Percentiles rank a stretch among this genome's conserved stretches.
These are phyloP conservation scores for Puccinia coronata DNA, from an alignment of 1,284 basidiomycete species.

Conservation along the genomic window DNA sequence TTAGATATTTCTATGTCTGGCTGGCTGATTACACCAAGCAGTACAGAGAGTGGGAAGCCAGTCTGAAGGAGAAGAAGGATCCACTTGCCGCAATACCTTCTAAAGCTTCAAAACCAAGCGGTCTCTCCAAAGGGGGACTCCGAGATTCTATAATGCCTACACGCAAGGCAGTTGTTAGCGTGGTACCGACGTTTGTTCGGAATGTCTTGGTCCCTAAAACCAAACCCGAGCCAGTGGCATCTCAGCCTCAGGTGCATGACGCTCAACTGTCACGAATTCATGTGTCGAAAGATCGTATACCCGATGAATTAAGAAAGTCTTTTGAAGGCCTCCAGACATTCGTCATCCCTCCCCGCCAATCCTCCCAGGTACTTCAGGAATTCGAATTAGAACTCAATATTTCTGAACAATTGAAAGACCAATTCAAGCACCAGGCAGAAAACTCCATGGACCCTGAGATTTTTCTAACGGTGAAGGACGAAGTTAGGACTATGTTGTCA, in stretches of 20 bases:
- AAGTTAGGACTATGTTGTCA: conserved; percentile 35
- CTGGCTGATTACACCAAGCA: conserved; percentile 38
- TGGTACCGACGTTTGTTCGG: not conserved
- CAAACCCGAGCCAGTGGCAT: not conserved
- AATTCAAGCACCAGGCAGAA: conserved; percentile 16
- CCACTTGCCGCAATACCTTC: not conserved
- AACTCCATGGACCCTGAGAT: conserved; percentile 11
- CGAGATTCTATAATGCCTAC: not conserved
- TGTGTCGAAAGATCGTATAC: not conserved
- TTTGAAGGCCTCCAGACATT: conserved; percentile 30
- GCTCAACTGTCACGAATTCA: not conserved
- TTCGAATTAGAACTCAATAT: conserved; percentile 39
- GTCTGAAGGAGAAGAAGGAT: not conserved
- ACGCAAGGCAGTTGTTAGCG: not conserved
- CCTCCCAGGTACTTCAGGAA: not conserved
- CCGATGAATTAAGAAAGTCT: conserved; percentile 17
- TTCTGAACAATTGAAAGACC: conserved; percentile 33
- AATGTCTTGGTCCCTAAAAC: not conserved
- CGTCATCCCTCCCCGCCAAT: not conserved
- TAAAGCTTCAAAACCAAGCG: not conserved
- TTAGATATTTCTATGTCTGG: conserved; percentile 45
- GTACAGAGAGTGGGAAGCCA: conserved; percentile 35
- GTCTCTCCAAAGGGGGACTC: not conserved
- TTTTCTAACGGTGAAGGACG: conserved; percentile 24
- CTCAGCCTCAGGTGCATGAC: not conserved